Evolutionary conservation across 129 eudicot genomes (phyloP), one percentile per base, ranked within the genome.

Genomic region (Lactuca sativa): DNA sequence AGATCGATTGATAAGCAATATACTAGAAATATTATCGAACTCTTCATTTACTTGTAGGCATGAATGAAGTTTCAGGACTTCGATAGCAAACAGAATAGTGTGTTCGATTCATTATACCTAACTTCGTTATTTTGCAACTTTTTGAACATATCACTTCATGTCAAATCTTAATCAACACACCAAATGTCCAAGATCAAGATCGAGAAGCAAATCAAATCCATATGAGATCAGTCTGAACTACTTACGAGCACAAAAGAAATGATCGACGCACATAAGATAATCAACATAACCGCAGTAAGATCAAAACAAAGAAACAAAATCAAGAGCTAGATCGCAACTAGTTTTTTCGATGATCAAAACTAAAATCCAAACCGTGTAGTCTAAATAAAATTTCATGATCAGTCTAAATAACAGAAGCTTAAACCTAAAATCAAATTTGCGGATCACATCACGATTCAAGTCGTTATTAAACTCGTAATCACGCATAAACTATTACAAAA

Each of bases 181-280:
- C 48, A 67, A 67, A 53, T 16, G 9, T 62, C 6, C 5, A 9
- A 38, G 44, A 70, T 57, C 52, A 57, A 57, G 2, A 10, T 41
- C 38, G 16, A 70, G 4, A 7, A 55, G 55, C n/a, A 53, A 56
- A 56, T 41, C 65, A 57, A 40, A 21, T 70, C 66, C 15, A 55
- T 2, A 40, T 6, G 13, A 7, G 14, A 59, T 59, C 48, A 14
- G 2, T 21, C 14, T 3, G 40, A 4, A 40, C 5, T n/a, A 43
- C 16, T 4, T 36, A 7, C 56, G 21, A 37, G 52, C 44, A 7
- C 7, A 62, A 62, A 62, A 34, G 14, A 62, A 61, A 3, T 10
- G 54, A 69, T 69, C 64, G 38, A 8, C 59, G 59, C 6, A 14
- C 34, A 59, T 33, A 69, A 36, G 9, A 56, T 38, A 37, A n/a